Base-by-base conservation (phyloP, 768 basidiomycete genomes). In the Russula griseocarnosa region DNA sequence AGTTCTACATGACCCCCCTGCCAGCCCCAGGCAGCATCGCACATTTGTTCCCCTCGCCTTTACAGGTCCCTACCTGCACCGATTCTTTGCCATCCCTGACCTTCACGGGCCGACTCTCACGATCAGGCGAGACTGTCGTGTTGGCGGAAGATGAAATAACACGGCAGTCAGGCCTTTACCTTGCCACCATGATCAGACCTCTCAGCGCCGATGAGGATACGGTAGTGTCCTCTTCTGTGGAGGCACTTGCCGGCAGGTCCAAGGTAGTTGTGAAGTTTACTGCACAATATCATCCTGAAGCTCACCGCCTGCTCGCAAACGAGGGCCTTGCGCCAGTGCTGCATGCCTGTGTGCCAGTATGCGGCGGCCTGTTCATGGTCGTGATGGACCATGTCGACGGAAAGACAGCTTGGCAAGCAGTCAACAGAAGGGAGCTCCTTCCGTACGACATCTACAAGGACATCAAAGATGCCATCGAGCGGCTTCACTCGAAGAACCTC, bases 31-130 rank as follows among this genome's bases (percentile, higher is more conserved):
- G 11, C 50, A 30, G 28, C 28, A 51, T 51, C 50, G 18, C 50
- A 18, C 50, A 51, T 51, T 51, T 51, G 7, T 51, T 51, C 50
- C 26, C 28, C 50, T 51, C 50, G 50, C 50, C 50, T 51, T 51
- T 9, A 51, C 28, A 5, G 16, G 50, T 30, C 14, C 50, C 50
- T 20, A 28, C 50, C 16, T 30, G 18, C 28, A 18, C 16, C 18
- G 28, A 9, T 18, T 20, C 0, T 18, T 2, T 51, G 50, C 50
- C 50, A 51, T 30, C 50, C 50, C 50, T 30, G 26, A 18, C 26
- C 50, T 51, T 51, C 28, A 30, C 28, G 28, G 6, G 50, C 28
- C 50, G 50, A 51, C 50, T 51, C 26, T 30, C 50, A 51, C 28
- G 16, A 51, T 51, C 18, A 4, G 18, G 18, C 6, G 26, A 51